These are phyloP conservation scores for Colletotrichum lindemuthianum DNA, from an alignment of 2,329 filamentous ascomycete species.

Conservation along the genomic window DNA sequence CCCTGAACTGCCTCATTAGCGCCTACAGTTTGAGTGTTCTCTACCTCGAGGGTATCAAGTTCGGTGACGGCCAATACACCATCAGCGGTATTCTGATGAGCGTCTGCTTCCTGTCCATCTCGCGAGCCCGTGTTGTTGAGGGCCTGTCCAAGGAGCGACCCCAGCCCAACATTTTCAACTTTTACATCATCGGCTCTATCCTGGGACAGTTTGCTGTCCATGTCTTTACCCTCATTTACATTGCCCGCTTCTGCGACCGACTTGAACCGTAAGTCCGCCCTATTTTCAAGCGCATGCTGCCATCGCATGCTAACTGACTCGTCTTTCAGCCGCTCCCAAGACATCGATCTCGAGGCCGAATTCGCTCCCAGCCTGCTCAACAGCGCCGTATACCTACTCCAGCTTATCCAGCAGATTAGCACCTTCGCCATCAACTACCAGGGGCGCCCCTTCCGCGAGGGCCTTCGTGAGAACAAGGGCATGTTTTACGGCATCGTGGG, in stretches of 20 bases:
- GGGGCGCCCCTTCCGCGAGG: conserved; percentile 95
- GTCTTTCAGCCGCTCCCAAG: conserved; percentile 55
- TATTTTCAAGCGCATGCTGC: neutral
- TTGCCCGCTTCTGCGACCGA: conserved; percentile 86
- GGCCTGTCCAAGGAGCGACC: conserved; percentile 95
- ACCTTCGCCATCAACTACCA: conserved; percentile 99
- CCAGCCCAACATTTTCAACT: conserved; percentile 98
- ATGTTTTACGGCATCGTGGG: conserved; percentile 98
- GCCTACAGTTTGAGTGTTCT: conserved; percentile 97
- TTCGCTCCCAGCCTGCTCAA: conserved; percentile 95
- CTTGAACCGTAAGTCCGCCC: conserved; percentile 79
- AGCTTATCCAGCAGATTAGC: conserved; percentile 98
- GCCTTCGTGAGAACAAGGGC: conserved; percentile 91
- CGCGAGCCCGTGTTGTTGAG: conserved; percentile 95
- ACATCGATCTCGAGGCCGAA: conserved; percentile 92
- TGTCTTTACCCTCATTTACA: conserved; percentile 92
- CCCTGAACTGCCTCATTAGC: conserved; percentile 96
- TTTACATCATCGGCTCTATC: conserved; percentile 98
- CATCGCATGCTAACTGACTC: conserved; percentile 41
- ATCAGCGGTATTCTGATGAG: conserved; percentile 99
- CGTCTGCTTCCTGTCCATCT: conserved; percentile 98
- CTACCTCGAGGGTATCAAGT: conserved; percentile 98
- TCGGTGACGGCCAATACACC: conserved; percentile 96
- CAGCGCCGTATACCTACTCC: conserved; percentile 94
- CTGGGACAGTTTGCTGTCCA: conserved; percentile 97